phyloP scores from a whole-genome alignment of 331 rosid species.

The Quercus lobata region DNA sequence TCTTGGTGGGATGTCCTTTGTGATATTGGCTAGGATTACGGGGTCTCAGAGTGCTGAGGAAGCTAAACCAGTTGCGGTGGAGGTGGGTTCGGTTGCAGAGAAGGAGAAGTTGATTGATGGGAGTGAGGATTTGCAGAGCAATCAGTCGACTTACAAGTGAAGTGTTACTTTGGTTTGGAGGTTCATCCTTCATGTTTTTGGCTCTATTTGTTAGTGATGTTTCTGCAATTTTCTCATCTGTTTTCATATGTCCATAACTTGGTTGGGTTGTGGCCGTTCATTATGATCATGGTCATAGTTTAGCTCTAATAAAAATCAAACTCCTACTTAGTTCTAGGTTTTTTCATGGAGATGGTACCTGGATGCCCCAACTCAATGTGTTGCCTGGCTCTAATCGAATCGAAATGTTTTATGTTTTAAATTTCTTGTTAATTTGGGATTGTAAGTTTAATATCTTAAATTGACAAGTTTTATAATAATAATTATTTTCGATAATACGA shows the following conservation, averaged over 20 bases:
- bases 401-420: neutral
- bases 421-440: neutral
- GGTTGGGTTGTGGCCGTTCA: neutral
- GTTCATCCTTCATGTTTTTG: neutral
- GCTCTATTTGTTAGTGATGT: constrained; percentile 3
- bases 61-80: constrained; percentile 21
- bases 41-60: constrained; percentile 64
- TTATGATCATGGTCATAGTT: neutral
- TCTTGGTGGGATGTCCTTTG: constrained; percentile 88
- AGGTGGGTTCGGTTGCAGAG: constrained; percentile 32
- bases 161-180: neutral
- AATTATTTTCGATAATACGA: no score
- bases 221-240: neutral
- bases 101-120: constrained; percentile 50
- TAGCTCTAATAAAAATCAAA: neutral
- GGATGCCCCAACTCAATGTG: neutral
- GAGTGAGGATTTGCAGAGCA: constrained; percentile 36
- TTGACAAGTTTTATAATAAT: neutral
- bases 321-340: neutral
- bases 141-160: constrained; percentile 63
- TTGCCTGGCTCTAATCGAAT: no score
- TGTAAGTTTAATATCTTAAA: neutral
- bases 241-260: constrained; percentile 23
- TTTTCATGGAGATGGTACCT: neutral
- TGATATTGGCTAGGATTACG: constrained; percentile 75